phyloP scores from a whole-genome alignment of 2,329 filamentous ascomycete species.

The Aspergillus sp. region DNA sequence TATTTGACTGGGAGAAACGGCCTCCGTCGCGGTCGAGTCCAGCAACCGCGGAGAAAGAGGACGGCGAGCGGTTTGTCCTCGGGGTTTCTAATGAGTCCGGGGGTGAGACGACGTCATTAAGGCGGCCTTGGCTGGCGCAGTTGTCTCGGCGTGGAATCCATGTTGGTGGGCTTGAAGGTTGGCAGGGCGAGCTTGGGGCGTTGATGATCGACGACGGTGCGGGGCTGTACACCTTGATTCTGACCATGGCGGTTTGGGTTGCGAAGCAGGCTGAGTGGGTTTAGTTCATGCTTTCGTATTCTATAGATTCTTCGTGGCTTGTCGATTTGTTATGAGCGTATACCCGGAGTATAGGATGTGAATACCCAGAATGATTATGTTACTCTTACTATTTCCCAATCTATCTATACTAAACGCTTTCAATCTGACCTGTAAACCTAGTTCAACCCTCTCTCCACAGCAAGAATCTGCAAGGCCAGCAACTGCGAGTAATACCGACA shows the following conservation, averaged over 20 bases:
- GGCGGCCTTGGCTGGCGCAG: constrained; percentile 17
- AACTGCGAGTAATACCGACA: constrained; percentile 61
- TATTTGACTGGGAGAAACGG: constrained; percentile 15
- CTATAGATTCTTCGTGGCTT: neutral
- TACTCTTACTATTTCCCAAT: no score
- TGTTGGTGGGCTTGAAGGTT: constrained; percentile 26
- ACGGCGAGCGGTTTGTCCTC: constrained; percentile 14
- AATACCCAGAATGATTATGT: neutral
- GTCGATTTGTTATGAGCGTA: neutral
- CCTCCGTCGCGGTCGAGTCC: constrained; percentile 1
- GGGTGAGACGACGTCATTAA: neutral
- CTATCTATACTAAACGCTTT: neutral
- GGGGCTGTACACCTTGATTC: constrained; percentile 29
- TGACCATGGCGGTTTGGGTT: constrained; percentile 33
- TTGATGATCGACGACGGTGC: constrained; percentile 18
- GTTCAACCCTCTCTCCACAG: constrained; percentile 31
- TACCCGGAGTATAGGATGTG: neutral
- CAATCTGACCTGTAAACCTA: neutral
- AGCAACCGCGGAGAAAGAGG: neutral
- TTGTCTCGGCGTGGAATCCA: constrained; percentile 22
- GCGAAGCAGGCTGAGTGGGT: constrained; percentile 30
- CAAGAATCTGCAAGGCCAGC: constrained; percentile 53
- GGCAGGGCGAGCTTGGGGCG: constrained; percentile 22
- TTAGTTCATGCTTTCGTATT: neutral
- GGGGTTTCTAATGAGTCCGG: constrained; percentile 1